Conservation (phyloP, 176 grass and related monocot species). For the Thalia dealbata region DNA sequence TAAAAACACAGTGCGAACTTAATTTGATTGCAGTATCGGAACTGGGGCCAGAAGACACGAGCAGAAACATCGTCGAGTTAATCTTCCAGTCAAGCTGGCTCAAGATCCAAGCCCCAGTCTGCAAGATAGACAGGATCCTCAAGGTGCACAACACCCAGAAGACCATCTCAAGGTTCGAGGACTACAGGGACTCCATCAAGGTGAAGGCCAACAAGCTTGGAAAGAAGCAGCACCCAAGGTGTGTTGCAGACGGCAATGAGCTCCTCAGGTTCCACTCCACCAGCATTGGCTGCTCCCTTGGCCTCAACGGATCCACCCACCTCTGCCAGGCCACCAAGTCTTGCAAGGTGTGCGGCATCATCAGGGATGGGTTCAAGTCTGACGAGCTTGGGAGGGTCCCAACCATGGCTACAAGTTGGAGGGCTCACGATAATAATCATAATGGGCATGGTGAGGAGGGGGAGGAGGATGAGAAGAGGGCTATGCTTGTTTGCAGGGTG, state of each 20-base stretch:
- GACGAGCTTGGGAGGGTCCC: slow-evolving; percentile 1
- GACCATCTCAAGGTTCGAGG: slow-evolving; percentile 1
- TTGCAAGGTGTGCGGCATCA: not conserved
- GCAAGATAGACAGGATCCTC: slow-evolving; percentile 8
- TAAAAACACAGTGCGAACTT: not conserved
- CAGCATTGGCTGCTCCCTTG: slow-evolving; percentile 5
- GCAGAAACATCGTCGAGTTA: slow-evolving; percentile 10
- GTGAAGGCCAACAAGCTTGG: slow-evolving; percentile 2
- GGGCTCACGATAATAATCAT: not conserved
- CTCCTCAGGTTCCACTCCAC: slow-evolving; percentile 6
- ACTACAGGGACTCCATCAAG: slow-evolving; percentile 9
- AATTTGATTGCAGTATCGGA: not conserved
- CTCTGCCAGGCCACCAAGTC: not conserved
- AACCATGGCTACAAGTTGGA: slow-evolving; percentile 1
- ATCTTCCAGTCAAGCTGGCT: slow-evolving; percentile 12
- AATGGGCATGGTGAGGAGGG: too few species aligned
- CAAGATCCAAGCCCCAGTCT: not conserved
- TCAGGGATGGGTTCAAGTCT: not conserved
- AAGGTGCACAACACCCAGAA: slow-evolving; percentile 9
- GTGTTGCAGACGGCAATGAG: slow-evolving; percentile 5
- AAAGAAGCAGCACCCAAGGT: slow-evolving; percentile 4
- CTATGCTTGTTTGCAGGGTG: slow-evolving; percentile 7
- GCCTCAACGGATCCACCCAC: slow-evolving; percentile 1
- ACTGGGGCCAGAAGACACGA: slow-evolving; percentile 7
- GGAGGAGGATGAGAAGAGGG: not conserved